Percentiles rank a stretch among this genome's conserved stretches.
Evolutionary conservation across 2,329 filamentous ascomycete species (phyloP).

Genomic region (Didymellaceae sp.): DNA sequence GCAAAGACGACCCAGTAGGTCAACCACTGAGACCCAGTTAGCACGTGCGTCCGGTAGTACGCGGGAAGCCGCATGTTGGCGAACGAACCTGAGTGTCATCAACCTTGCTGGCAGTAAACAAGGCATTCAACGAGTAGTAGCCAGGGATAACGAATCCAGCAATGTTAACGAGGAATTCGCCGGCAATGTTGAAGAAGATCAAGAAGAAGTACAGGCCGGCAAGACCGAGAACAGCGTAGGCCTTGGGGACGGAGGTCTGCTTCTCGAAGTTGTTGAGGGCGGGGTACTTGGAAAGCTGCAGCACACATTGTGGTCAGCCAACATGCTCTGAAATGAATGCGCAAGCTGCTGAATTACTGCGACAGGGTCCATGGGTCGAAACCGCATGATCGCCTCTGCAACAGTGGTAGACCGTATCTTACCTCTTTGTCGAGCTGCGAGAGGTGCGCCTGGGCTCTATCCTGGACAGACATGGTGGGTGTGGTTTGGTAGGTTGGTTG

Average conservation of each 20-base stretch:
- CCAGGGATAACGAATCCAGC: conserved; percentile 82
- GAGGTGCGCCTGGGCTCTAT: conserved; percentile 77
- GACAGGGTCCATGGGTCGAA: not conserved
- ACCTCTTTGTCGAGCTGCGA: conserved; percentile 85
- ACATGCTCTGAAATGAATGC: not conserved
- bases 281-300: conserved; percentile 84
- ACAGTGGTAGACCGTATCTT: conserved; percentile 44
- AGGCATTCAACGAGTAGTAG: conserved; percentile 81
- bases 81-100: conserved; percentile 80
- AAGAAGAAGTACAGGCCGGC: conserved; percentile 86
- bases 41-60: conserved; percentile 25
- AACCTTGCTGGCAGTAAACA: conserved; percentile 73
- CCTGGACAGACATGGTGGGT: conserved; percentile 73
- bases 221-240: conserved; percentile 79
- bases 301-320: conserved; percentile 33
- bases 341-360: not conserved
- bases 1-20: conserved; percentile 89
- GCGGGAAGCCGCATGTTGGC: conserved; percentile 10
- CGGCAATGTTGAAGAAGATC: conserved; percentile 90
- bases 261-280: conserved; percentile 84
- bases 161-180: conserved; percentile 85
- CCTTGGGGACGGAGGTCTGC: conserved; percentile 82
- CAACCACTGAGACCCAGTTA: conserved; percentile 64
- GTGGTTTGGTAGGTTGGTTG: conserved; percentile 10
- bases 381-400: not conserved